Evolutionary conservation across 2,329 filamentous ascomycete species (phyloP), one percentile per base, ranked within the genome.

Genomic region (Nothopassalora personata): DNA sequence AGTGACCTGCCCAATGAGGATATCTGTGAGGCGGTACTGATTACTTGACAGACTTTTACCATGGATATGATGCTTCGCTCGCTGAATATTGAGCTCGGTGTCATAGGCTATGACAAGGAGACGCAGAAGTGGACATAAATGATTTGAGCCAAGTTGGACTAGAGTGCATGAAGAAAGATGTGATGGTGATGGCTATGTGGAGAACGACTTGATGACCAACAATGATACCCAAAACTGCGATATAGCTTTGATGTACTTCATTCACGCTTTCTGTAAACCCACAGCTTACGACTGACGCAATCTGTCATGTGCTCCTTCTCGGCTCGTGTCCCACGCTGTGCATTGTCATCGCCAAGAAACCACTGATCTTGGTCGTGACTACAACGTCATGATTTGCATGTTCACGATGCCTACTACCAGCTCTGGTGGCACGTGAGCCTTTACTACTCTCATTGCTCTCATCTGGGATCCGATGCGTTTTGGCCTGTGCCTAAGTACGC

Each of bases 61-160:
- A 86, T 89, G 81, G 84, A 82, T 51, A 84, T 83, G 80, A 88
- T 89, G 86, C 77, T 89, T 15, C 81, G 80, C 64, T 83, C 80
- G 31, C 74, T 89, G 59, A 86, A 87, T 66, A 81, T 89, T 58
- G 84, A 87, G 57, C 72, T 83, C 4, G 74, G 79, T 52, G 68
- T 82, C n/a, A 86, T 89, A 63, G 86, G 86, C 5, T 88, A 82
- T 69, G 84, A 87, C 70, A 77, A 79, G 59, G 71, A 76, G 11
- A 71, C 74, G 55, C 82, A 86, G 69, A 75, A 76, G 68, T 89
- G 86, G 86, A 78, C 78, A 60, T 83, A 72, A 72, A 81, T 31
- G n/a, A 33, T 11, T 33, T 18, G 13, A 5, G 10, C n/a, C 27
- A 4, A 13, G 15, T 39, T 8, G 19, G 19, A 6, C 28, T 53